Evolutionary conservation across 495 filamentous ascomycete species (phyloP).

Genomic region (Penicillium subrubescens): DNA sequence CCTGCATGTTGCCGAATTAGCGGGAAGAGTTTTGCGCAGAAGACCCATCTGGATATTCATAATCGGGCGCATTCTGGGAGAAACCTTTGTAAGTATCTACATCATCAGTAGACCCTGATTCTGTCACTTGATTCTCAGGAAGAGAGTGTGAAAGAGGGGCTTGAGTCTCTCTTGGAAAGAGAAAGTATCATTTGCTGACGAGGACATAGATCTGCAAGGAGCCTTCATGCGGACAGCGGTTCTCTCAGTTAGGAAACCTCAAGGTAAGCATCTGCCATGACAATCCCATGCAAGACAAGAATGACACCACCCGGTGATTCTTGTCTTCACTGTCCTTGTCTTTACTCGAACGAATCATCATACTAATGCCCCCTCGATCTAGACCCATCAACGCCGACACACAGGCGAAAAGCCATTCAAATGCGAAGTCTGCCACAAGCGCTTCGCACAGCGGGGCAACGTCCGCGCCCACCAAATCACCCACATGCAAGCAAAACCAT

Average conservation of each 20-base stretch:
- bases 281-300: neutral
- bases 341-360: neutral
- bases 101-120: neutral
- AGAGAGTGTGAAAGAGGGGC: neutral
- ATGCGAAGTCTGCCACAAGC: slow-evolving; percentile 80
- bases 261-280: slow-evolving; percentile 57
- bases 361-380: neutral
- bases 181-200: neutral
- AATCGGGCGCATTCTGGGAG: slow-evolving; percentile 86
- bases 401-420: slow-evolving; percentile 85
- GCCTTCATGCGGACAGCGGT: slow-evolving; percentile 73
- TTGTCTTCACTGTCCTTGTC: neutral
- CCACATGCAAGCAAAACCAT: slow-evolving; percentile 76
- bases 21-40: slow-evolving; percentile 83
- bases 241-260: slow-evolving; percentile 86
- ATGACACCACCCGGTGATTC: neutral
- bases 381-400: slow-evolving; percentile 86
- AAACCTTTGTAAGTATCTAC: slow-evolving; percentile 76
- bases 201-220: slow-evolving; percentile 67
- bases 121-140: neutral
- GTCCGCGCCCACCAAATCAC: slow-evolving; percentile 85
- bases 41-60: slow-evolving; percentile 93
- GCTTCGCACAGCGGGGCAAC: slow-evolving; percentile 84
- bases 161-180: neutral
- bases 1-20: slow-evolving; percentile 77